phyloP scores from a whole-genome alignment of 2,329 filamentous ascomycete species.

The Cladosporium colombiae region DNA sequence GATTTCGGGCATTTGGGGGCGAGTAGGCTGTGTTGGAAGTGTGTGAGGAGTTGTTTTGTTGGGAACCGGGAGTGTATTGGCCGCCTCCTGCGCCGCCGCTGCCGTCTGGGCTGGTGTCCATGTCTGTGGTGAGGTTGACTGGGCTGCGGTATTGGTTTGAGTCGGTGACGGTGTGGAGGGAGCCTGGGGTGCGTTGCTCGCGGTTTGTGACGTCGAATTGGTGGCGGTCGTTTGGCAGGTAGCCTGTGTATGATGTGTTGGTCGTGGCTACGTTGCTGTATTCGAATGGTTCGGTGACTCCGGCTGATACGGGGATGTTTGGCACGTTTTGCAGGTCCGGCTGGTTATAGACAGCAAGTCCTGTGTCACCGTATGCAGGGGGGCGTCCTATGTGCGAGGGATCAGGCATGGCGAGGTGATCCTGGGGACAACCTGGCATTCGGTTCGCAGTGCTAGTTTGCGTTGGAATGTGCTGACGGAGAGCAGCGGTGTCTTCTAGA shows the following conservation, averaged over 20 bases:
- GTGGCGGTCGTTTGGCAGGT: neutral
- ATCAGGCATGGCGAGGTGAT: conserved; percentile 22
- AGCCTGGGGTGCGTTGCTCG: conserved; percentile 30
- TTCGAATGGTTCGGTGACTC: neutral
- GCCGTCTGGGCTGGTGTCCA: conserved; percentile 36
- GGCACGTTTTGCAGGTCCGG: conserved; percentile 19
- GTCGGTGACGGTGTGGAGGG: conserved; percentile 22
- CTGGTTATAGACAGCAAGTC: conserved; percentile 28
- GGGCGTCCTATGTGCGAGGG: neutral
- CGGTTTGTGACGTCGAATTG: conserved; percentile 31
- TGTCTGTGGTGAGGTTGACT: conserved; percentile 25
- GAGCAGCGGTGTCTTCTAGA: conserved; percentile 43
- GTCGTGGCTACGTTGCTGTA: conserved; percentile 1
- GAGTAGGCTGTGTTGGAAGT: conserved; percentile 34
- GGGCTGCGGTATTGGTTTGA: conserved; percentile 28
- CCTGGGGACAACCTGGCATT: conserved; percentile 24
- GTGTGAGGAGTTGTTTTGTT: conserved; percentile 30
- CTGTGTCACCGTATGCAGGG: conserved; percentile 27
- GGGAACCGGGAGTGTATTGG: conserved; percentile 31
- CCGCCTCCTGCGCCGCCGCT: conserved; percentile 27
- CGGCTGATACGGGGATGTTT: neutral
- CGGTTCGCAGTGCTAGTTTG: conserved; percentile 16
- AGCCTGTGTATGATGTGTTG: conserved; percentile 5
- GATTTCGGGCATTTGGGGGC: conserved; percentile 26
- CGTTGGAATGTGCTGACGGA: conserved; percentile 27